Base-by-base conservation (phyloP, 2,329 filamentous ascomycete species). In the Lasiodiplodia hormozganensis region DNA sequence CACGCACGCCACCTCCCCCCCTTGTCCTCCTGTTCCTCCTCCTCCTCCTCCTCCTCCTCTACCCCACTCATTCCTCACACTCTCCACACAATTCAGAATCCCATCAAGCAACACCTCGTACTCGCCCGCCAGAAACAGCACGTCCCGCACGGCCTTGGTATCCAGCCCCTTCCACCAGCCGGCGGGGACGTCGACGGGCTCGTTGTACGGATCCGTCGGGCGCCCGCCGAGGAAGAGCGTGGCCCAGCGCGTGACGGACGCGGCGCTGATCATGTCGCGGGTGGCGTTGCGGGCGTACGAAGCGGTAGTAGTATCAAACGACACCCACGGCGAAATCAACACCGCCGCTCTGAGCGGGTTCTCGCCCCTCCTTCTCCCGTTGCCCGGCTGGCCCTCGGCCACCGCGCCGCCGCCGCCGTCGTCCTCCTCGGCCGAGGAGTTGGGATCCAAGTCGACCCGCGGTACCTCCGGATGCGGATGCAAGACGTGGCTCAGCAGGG, bases 401-500 rank as follows among this genome's bases (percentile, higher is more conserved):
- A 4, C 36, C 11, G 36, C 36, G 2, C 36, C 36, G 28, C 2
- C 40, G 5, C 23, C 23, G 23, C 23, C 23, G 23, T 23, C 23
- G 1, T 23, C 23, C 23, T 23, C 23, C 23, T n/a, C 40, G 1
- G 2, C 25, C 21, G 23, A 28, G 25, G 18, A 25, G 18, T 52
- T 28, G 6, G 25, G 28, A 6, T 4, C 28, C 14, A 60, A 11
- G 5, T 58, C 65, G 2, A 67, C 47, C 18, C 21, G 5, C 2
- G 54, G 65, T 28, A 62, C 65, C 68, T 70, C 56, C 67, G 69
- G 71, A 60, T 73, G 73, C 16, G 74, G 73, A 56, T 75, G 72
- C 18, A 75, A 65, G 6, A 74, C n/a, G 65, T 76, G 74, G 18
- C 73, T 74, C 3, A 76, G 70, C 0, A 76, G 57, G 12, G 70